Evolutionary conservation across 352 stramenopile species (phyloP).

Genomic region (Hyaloperonospora brassicae): DNA sequence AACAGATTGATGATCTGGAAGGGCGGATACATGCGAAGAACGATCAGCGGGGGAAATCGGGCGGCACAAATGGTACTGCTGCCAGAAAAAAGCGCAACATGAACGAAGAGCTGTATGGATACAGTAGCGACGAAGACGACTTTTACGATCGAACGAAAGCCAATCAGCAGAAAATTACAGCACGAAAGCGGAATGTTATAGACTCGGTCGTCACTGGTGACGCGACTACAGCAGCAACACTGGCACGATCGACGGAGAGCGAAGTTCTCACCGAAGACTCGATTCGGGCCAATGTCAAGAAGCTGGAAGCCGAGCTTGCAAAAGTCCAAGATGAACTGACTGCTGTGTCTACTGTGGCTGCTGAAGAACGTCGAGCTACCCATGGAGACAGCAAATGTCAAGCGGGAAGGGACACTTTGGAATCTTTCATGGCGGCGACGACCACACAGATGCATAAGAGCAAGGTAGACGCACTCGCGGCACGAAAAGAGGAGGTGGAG

Average conservation of each 20-base stretch:
- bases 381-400: constrained; percentile 19
- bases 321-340: constrained; percentile 25
- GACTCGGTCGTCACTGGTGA: not conserved
- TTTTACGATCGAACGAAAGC: constrained; percentile 70
- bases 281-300: constrained; percentile 37
- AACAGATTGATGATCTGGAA: constrained; percentile 63
- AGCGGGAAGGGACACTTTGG: constrained; percentile 42
- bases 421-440: constrained; percentile 60
- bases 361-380: constrained; percentile 2
- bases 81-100: constrained; percentile 17
- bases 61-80: not conserved
- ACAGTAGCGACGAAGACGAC: constrained; percentile 70
- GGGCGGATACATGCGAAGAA: constrained; percentile 45
- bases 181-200: constrained; percentile 25
- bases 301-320: constrained; percentile 30
- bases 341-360: constrained; percentile 11
- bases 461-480: constrained; percentile 22
- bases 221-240: not conserved
- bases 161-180: constrained; percentile 42
- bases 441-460: constrained; percentile 39
- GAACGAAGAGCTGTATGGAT: constrained; percentile 35
- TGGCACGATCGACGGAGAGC: constrained; percentile 1
- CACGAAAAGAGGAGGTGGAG: constrained; percentile 27
- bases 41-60: constrained; percentile 35
- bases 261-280: constrained; percentile 48